Percentiles rank a stretch among this genome's conserved stretches.
phyloP scores from a whole-genome alignment of 1,284 basidiomycete genomes.

The Cutaneotrichosporon mucoides region DNA sequence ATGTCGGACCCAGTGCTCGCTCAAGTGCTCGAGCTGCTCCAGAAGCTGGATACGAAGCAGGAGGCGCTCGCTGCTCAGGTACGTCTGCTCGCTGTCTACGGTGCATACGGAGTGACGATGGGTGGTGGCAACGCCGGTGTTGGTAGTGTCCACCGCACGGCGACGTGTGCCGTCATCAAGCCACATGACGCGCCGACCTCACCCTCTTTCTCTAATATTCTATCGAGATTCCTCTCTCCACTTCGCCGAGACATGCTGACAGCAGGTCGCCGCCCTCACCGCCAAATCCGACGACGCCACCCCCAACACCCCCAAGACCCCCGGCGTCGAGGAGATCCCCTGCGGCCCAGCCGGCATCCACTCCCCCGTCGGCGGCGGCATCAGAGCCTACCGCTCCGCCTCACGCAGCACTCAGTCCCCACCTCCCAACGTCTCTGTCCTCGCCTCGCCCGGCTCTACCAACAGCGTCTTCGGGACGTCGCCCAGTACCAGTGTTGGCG shows the following conservation, averaged over 20 bases:
- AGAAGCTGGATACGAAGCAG: slow-evolving; percentile 36
- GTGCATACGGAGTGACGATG: too few species aligned
- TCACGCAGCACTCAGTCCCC: slow-evolving; percentile 5
- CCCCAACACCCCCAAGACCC: background rate
- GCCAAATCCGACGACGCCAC: slow-evolving; percentile 1
- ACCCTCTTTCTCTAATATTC: too few species aligned
- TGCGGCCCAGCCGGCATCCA: slow-evolving; percentile 13
- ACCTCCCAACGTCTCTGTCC: background rate
- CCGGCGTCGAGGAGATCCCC: slow-evolving; percentile 16
- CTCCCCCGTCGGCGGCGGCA: slow-evolving; percentile 8
- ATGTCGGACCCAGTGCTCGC: slow-evolving; percentile 16
- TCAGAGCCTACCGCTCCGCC: slow-evolving; percentile 14
- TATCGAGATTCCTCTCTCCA: too few species aligned
- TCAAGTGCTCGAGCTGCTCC: slow-evolving; percentile 31
- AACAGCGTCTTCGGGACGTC: slow-evolving; percentile 9
- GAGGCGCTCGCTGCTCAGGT: slow-evolving; percentile 37
- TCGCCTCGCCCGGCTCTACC: background rate
- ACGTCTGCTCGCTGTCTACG: slow-evolving; percentile 1
- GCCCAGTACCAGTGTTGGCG: background rate
- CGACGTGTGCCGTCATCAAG: too few species aligned
- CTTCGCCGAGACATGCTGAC: background rate
- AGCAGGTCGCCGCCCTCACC: slow-evolving; percentile 8
- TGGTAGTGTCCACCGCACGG: too few species aligned
- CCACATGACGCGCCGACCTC: too few species aligned
- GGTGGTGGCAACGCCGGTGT: too few species aligned